phyloP scores from a whole-genome alignment of 805 yeast species.

The Sugiyamaella mastotermitis region DNA sequence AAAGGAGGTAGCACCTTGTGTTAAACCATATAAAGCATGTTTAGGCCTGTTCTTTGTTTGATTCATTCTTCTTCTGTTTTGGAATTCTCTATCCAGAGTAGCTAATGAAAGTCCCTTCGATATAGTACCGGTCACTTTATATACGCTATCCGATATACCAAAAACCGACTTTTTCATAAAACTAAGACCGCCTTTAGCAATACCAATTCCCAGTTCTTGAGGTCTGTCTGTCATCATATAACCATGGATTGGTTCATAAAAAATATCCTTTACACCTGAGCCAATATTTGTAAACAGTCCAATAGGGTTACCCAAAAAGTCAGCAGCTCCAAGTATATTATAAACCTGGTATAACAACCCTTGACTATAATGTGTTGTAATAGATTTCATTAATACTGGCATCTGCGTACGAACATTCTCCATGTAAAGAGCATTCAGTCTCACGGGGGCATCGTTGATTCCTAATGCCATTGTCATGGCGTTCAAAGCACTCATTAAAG shows the following conservation, averaged over 20 bases:
- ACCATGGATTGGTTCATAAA: slow-evolving; percentile 97
- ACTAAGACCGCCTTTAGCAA: slow-evolving; percentile 94
- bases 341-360: slow-evolving; percentile 88
- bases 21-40: slow-evolving; percentile 79
- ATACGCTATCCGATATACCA: slow-evolving; percentile 89
- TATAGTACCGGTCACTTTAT: slow-evolving; percentile 87
- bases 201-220: slow-evolving; percentile 88
- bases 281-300: slow-evolving; percentile 89
- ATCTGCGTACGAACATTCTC: slow-evolving; percentile 87
- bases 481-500: slow-evolving; percentile 72
- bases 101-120: slow-evolving; percentile 92
- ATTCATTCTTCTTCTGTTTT: slow-evolving; percentile 57
- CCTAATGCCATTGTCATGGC: slow-evolving; percentile 95
- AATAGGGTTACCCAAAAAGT: slow-evolving; percentile 93
- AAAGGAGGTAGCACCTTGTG: slow-evolving; percentile 83
- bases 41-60: slow-evolving; percentile 73
- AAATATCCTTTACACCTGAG: slow-evolving; percentile 93
- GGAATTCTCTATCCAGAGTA: slow-evolving; percentile 80
- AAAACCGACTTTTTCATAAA: slow-evolving; percentile 91
- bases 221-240: slow-evolving; percentile 91
- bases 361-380: slow-evolving; percentile 83
- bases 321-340: slow-evolving; percentile 92
- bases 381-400: slow-evolving; percentile 60
- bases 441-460: slow-evolving; percentile 92
- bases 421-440: slow-evolving; percentile 76